These are phyloP conservation scores for Boletus rubescentipes DNA, from an alignment of 768 basidiomycete species.

Conservation along the genomic window DNA sequence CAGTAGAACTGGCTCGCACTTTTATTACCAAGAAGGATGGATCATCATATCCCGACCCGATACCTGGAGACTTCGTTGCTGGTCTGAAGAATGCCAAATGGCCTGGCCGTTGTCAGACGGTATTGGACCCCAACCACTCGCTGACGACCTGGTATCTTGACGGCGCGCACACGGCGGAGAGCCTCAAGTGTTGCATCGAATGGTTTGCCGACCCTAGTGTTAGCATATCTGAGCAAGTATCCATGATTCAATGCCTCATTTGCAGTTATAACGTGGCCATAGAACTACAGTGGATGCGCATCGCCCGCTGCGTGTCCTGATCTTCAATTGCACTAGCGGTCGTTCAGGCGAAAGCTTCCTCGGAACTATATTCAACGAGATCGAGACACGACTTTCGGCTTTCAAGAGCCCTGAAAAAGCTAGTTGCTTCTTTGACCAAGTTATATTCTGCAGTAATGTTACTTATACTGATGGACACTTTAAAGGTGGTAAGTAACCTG, in stretches of 20 bases:
- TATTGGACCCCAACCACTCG: constrained; percentile 55
- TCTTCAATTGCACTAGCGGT: constrained; percentile 96
- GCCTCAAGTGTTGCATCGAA: constrained; percentile 78
- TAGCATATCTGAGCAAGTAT: constrained; percentile 39
- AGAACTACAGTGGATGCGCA: constrained; percentile 16
- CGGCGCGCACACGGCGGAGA: constrained; percentile 94
- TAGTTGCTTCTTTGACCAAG: constrained; percentile 68
- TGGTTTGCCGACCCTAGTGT: constrained; percentile 78
- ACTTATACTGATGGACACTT: constrained; percentile 88
- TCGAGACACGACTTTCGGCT: constrained; percentile 45
- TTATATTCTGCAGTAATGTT: constrained; percentile 95
- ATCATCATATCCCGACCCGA: constrained; percentile 12
- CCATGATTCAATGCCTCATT: background rate
- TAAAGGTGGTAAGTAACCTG: constrained; percentile 72
- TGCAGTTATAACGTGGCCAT: constrained; percentile 1
- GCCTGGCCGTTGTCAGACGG: constrained; percentile 94
- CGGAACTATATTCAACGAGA: constrained; percentile 51
- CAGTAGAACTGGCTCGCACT: constrained; percentile 65
- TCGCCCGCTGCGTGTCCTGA: constrained; percentile 53
- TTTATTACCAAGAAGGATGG: constrained; percentile 50
- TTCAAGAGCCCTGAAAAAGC: constrained; percentile 39
- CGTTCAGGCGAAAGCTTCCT: constrained; percentile 80
- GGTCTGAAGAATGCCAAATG: constrained; percentile 75
- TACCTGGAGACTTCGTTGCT: constrained; percentile 54
- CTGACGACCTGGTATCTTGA: constrained; percentile 85